These are phyloP conservation scores for Vitis amurensis DNA, from an alignment of 164 flowering plant genomes.

Conservation along the genomic window DNA sequence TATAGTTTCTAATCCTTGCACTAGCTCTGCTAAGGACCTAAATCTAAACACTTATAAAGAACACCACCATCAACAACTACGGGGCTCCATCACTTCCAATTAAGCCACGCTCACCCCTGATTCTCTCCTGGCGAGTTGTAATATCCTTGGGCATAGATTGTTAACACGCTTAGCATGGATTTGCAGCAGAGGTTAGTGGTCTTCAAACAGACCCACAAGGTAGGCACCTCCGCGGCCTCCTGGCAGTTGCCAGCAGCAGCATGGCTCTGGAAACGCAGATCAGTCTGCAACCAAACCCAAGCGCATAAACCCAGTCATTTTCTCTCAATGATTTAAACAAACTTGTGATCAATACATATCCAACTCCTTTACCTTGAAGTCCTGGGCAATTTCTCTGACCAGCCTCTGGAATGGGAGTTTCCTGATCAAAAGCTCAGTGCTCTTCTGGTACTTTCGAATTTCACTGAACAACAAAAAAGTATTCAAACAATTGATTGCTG, in stretches of 20 bases:
- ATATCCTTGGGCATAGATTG: conserved; percentile 30
- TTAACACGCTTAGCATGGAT: conserved; percentile 31
- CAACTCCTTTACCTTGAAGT: conserved; percentile 13
- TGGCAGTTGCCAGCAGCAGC: conserved; percentile 24
- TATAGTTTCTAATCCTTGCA: neutral
- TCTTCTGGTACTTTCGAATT: too few relatives aligned
- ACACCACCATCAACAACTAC: neutral
- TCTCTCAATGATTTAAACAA: too few relatives aligned
- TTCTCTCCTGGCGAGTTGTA: conserved; percentile 26
- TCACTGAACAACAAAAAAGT: neutral
- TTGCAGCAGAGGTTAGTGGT: conserved; percentile 28
- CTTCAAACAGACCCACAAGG: conserved; percentile 24
- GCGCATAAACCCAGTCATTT: neutral
- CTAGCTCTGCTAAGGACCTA: too few relatives aligned
- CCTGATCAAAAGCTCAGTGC: too few relatives aligned
- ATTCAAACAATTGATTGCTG: too few relatives aligned
- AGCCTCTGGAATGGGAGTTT: too few relatives aligned
- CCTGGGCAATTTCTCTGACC: conserved; percentile 21
- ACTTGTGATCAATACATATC: too few relatives aligned
- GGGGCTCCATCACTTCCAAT: neutral
- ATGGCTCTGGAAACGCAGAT: conserved; percentile 29
- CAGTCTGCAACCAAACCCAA: conserved; percentile 17
- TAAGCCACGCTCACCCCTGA: conserved; percentile 25
- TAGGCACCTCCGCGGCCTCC: conserved; percentile 29
- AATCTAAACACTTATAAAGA: too few relatives aligned